These are phyloP conservation scores for Globisporangium rhizosaccharum DNA, from an alignment of 352 stramenopile genomes.

Conservation along the genomic window DNA sequence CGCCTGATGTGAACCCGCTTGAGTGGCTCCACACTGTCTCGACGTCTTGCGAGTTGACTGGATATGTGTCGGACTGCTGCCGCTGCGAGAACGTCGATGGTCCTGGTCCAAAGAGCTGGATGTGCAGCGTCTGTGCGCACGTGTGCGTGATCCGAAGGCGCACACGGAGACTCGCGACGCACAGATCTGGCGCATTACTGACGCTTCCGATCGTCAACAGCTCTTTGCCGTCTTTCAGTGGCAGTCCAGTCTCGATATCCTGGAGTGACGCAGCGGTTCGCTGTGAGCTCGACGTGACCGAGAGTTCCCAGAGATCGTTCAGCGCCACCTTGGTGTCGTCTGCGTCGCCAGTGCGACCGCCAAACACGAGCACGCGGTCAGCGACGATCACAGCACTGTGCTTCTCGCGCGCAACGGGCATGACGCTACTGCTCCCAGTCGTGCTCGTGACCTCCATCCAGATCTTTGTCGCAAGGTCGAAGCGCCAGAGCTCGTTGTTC, in stretches of 20 bases:
- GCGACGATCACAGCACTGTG: conserved; percentile 47
- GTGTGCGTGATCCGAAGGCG: conserved; percentile 47
- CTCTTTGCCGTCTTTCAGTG: conserved; percentile 43
- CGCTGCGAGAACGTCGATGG: conserved; percentile 45
- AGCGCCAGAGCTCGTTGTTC: conserved; percentile 73
- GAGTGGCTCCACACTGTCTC: conserved; percentile 46
- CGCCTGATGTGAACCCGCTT: conserved; percentile 20
- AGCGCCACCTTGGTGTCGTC: conserved; percentile 24
- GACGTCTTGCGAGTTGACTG: conserved; percentile 23
- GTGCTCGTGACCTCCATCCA: conserved; percentile 39
- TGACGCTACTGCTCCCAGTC: not conserved
- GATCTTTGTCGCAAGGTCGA: conserved; percentile 37
- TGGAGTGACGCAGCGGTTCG: conserved; percentile 27
- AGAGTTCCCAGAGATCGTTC: conserved; percentile 66
- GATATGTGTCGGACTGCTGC: conserved; percentile 36
- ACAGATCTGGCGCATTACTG: conserved; percentile 27
- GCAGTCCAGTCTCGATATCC: conserved; percentile 29
- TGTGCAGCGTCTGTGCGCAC: conserved; percentile 41
- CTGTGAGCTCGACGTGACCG: conserved; percentile 34
- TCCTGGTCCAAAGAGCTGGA: conserved; percentile 59
- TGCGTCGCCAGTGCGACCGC: conserved; percentile 27
- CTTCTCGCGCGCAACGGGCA: conserved; percentile 43
- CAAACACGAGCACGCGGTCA: conserved; percentile 52
- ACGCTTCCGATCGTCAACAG: conserved; percentile 43
- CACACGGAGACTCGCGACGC: conserved; percentile 39